Base-by-base conservation (phyloP, 768 basidiomycete species). In the Lanmaoa pseudosensibilis region DNA sequence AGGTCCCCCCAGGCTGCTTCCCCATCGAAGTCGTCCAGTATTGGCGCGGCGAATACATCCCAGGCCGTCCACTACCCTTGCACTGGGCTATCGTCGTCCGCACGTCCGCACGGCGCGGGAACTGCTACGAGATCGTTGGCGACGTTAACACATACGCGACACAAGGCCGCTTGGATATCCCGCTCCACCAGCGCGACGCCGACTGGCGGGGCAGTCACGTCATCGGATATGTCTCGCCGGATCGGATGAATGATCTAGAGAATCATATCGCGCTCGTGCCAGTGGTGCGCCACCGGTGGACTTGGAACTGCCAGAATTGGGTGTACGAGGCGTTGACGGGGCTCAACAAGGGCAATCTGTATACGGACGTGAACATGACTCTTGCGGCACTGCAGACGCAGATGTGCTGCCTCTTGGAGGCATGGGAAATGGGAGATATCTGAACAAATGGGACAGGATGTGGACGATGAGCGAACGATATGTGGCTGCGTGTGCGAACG, bases 261-360 rank as follows among this genome's bases (percentile, higher is more conserved):
- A 55, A 47, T 2, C 56, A 46, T 1, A 56, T 70, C 30, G 65
- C 61, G 4, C 57, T 55, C 32, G 55, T 62, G 16, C 58, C 52
- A 0, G 59, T 72, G n/a, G 27, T 59, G n/a, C 58, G 40, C 3
- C n/a, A 58, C 2, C 57, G 55, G 15, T 52, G 51, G 54, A 54
- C 33, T 5, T 72, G 69, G 70, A 65, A 70, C 48, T 61, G 57
- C 44, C 70, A 72, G 46, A 63, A 60, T 19, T 70, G 68, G 70
- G 70, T 69, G 36, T 60, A 56, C 21, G 69, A 72, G 0, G 58
- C 46, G 33, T 47, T 71, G 39, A 13, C 37, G 18, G 55, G 60
- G 38, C 30, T 72, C 12, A 47, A 60, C 2, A n/a, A 40, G 3
- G 18, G 43, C 0, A 51, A 44, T 19, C 23, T 70, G 19, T 60